A percentile compares a stretch with the other conserved stretches of the same genome.
Conservation (phyloP, 192 early-diverging fungal genomes). For the Coemansia javaensis region DNA sequence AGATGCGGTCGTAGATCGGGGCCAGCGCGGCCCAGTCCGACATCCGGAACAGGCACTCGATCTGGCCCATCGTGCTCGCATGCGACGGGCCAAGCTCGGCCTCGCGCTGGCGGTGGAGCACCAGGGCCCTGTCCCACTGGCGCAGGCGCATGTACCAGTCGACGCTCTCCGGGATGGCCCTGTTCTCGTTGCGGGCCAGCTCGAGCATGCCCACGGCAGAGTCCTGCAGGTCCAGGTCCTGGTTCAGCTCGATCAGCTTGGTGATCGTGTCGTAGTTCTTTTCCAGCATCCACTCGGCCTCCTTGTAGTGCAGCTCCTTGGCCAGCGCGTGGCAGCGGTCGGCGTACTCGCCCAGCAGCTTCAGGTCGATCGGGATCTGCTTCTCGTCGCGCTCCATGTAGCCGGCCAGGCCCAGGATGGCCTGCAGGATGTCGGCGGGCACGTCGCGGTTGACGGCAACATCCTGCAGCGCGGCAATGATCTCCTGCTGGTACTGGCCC, state of each 20-base stretch:
- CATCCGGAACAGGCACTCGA: constrained; percentile 87
- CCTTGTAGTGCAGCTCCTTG: constrained; percentile 98
- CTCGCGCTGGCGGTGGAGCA: constrained; percentile 75
- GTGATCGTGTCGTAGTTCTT: constrained; percentile 82
- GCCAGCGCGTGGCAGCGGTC: constrained; percentile 92
- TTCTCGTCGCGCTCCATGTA: constrained; percentile 99
- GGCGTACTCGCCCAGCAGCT: constrained; percentile 83
- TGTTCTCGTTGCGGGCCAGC: constrained; percentile 71
- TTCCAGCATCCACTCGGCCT: constrained; percentile 85
- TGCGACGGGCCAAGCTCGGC: constrained; percentile 14
- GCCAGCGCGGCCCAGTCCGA: constrained; percentile 90
- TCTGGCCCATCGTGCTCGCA: constrained; percentile 71
- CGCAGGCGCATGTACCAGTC: constrained; percentile 92
- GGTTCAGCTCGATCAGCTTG: constrained; percentile 89
- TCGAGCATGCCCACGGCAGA: constrained; percentile 93
- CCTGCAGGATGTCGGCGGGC: constrained; percentile 89
- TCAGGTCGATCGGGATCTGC: constrained; percentile 87
- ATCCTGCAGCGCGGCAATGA: constrained; percentile 79
- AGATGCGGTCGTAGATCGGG: constrained; percentile 71
- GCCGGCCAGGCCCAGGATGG: constrained; percentile 88
- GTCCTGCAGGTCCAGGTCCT: constrained; percentile 91
- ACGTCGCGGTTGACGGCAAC: constrained; percentile 77
- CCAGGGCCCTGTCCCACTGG: constrained; percentile 90
- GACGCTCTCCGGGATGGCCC: constrained; percentile 79
- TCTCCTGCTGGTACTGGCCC: constrained; percentile 86